Base-by-base conservation (phyloP, 75 land plant genomes). In the Pseudotsuga menziesii region DNA sequence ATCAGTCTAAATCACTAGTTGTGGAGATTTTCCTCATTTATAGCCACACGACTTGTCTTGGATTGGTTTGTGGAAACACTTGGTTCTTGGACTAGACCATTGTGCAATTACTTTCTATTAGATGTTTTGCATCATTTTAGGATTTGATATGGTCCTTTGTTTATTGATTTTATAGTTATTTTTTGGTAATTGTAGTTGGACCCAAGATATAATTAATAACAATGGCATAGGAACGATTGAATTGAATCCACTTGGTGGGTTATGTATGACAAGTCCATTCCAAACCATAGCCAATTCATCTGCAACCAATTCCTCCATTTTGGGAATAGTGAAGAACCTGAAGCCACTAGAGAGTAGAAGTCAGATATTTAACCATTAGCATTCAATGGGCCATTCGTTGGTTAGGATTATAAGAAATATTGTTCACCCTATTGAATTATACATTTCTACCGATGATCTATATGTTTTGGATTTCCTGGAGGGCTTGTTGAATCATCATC, bases 341-440 rank as follows among this genome's bases (percentile, higher is more conserved):
- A 16, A 29, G 59, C 56, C 75, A 61, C 25, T 63, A n/a, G n/a
- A 61, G 56, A 56, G 78, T 59, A 19, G 6, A 59, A 36, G 71
- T 22, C 78, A 57, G 52, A 27, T 36, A 19, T 6, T 60, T 74
- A 67, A 32, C 56, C 56, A 87, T 44, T 90, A 89, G 12, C 91
- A 90, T 77, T 87, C 91, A 77, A 90, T 89, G n/a, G 91, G 91
- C 1, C 91, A 90, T 76, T 90, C 89, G n/a, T 56, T 89, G 83
- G 81, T 79, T 56, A 22, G 81, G 44, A 16, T 85, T 83, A 56
- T 85, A 79, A 54, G 91, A 83, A 55, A 79, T 79, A 75, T 52
- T 69, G 72, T 39, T 6, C 52, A n/a, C 52, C 72, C 72, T 41
- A 39, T 52, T 39, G 72, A 69, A 39, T 69, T 69, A 23, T 69